Base-by-base conservation (phyloP, 2,329 filamentous ascomycete genomes). In the Gremmenia infestans region DNA sequence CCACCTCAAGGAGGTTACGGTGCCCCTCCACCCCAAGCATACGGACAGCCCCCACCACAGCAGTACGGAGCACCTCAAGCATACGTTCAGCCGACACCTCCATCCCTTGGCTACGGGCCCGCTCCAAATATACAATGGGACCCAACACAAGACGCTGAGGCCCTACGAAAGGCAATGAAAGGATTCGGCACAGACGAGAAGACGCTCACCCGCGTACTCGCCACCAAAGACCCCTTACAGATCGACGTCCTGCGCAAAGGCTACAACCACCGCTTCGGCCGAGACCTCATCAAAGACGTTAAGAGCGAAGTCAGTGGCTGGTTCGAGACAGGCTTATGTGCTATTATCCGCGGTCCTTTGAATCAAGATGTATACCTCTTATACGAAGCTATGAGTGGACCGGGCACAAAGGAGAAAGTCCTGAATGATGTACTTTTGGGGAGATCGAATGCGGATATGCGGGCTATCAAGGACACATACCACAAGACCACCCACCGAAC, bases 161-260 rank as follows among this genome's bases (percentile, higher is more conserved):
- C 78, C 4, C 76, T 96, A 22, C 83, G 90, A 52, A 81, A 81
- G 63, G 90, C 93, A 2, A 96, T 97, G 91, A 96, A 96, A 72
- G 91, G 91, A 0, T 89, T 96, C 60, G 93, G 92, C 36, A 97
- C 92, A 0, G 85, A 97, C 66, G 92, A 97, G 71, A 87, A 85
- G 66, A 72, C 81, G 0, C 75, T 97, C 15, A 92, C 96, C 60
- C 75, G 77, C 2, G 75, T 86, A 3, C 76, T 97, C 8, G 75
- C 87, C 2, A 81, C 79, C 63, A 86, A 91, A 60, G 89, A 95
- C 61, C 88, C 92, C 1, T 76, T 91, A 4, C 89, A 96, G 70
- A 80, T 94, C 60, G 81, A 86, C 48, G 77, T 82, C 8, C 77
- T 95, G 51, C 82, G 85, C 55, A 71, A 78, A 7, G 80, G 87